Percentiles rank a stretch among this genome's conserved stretches.
Evolutionary conservation across 805 yeast genomes (phyloP).

Genomic region (Suhomyces emberorum): DNA sequence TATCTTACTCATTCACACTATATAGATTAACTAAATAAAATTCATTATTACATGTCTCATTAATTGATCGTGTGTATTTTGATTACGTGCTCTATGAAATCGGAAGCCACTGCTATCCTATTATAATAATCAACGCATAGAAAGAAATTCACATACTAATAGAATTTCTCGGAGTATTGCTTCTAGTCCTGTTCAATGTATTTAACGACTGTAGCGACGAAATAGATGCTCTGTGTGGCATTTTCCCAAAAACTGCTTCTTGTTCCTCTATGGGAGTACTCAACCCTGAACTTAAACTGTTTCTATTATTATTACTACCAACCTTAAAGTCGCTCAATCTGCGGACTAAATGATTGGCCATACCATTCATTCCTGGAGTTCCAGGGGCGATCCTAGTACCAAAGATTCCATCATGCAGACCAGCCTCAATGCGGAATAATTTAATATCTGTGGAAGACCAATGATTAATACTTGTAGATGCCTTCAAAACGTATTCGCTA

Average conservation of each 20-base stretch:
- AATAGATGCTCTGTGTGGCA: slow-evolving; percentile 26
- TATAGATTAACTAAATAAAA: no score
- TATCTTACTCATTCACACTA: no score
- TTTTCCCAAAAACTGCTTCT: slow-evolving; percentile 17
- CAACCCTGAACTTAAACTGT: slow-evolving; percentile 21
- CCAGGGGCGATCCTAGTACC: slow-evolving; percentile 18
- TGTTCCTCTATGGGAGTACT: slow-evolving; percentile 32
- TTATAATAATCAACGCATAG: neutral
- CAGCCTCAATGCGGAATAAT: slow-evolving; percentile 44
- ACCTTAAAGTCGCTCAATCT: slow-evolving; percentile 45
- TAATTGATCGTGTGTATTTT: no score
- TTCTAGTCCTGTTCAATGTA: slow-evolving; percentile 34
- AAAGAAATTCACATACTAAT: slow-evolving; percentile 15
- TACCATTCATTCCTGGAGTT: slow-evolving; percentile 43
- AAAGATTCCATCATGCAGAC: slow-evolving; percentile 18
- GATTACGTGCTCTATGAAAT: no score
- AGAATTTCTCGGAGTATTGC: slow-evolving; percentile 35
- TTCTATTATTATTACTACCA: slow-evolving; percentile 22
- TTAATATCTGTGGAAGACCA: slow-evolving; percentile 52
- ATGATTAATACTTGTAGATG: slow-evolving; percentile 39
- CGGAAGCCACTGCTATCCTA: neutral
- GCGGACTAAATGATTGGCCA: slow-evolving; percentile 47
- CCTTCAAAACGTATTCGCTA: slow-evolving; percentile 23
- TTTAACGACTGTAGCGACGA: slow-evolving; percentile 40
- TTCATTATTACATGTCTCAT: neutral